Evolutionary conservation across 371 early-diverging fungal species (phyloP).

Genomic region (Apophysomyces variabilis): DNA sequence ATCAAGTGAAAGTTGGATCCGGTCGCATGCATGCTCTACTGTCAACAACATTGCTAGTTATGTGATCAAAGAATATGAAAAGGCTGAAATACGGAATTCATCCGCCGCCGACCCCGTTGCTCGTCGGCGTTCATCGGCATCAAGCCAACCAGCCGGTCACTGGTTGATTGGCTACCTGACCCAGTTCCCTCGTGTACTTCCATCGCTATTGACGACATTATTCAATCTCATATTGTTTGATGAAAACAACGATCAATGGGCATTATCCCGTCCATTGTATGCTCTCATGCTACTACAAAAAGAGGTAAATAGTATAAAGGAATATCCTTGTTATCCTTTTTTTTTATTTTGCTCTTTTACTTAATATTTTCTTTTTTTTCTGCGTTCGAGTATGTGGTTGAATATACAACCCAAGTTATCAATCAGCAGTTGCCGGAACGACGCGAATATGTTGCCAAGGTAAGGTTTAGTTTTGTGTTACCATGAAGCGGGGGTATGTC

Average conservation of each 20-base stretch:
- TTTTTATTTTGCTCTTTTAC: not conserved
- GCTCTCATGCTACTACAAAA: slow-evolving; percentile 76
- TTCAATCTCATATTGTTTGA: slow-evolving; percentile 82
- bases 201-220: slow-evolving; percentile 64
- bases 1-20: slow-evolving; percentile 55
- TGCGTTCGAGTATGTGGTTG: slow-evolving; percentile 57
- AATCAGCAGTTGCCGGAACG: slow-evolving; percentile 75
- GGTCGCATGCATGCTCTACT: slow-evolving; percentile 72
- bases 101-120: slow-evolving; percentile 15
- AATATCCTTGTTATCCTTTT: too few relatives aligned
- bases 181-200: slow-evolving; percentile 63
- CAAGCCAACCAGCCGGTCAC: slow-evolving; percentile 34
- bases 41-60: slow-evolving; percentile 76
- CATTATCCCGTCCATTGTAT: slow-evolving; percentile 81
- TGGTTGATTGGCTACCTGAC: slow-evolving; percentile 60
- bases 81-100: slow-evolving; percentile 26
- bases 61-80: slow-evolving; percentile 69
- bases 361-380: not conserved
- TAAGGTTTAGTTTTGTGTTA: slow-evolving; percentile 30
- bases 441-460: slow-evolving; percentile 69
- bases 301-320: slow-evolving; percentile 45
- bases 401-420: slow-evolving; percentile 70
- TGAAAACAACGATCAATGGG: slow-evolving; percentile 82
- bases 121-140: slow-evolving; percentile 6
- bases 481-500: not conserved